Evolutionary conservation across 805 yeast genomes (phyloP).

Genomic region (Pichia phayaonensis): DNA sequence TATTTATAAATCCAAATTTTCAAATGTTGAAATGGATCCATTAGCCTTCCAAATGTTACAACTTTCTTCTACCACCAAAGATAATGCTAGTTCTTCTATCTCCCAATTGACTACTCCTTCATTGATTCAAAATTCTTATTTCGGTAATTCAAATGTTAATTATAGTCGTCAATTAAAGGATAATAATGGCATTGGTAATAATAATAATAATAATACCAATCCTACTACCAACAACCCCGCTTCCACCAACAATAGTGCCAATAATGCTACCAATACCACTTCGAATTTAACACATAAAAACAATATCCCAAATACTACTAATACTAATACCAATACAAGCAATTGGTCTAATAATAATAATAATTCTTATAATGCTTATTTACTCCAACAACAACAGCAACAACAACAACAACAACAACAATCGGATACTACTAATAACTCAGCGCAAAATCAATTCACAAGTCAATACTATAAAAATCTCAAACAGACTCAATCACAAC

Average conservation of each 20-base stretch:
- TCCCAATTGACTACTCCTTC: conserved; percentile 11
- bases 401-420: conserved; percentile 1
- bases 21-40: conserved; percentile 23
- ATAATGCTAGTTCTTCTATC: conserved; percentile 8
- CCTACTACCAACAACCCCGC: background rate
- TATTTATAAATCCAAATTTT: conserved; percentile 8
- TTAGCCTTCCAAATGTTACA: conserved; percentile 22
- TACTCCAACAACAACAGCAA: conserved; percentile 3
- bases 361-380: conserved; percentile 1
- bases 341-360: background rate
- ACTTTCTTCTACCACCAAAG: conserved; percentile 6
- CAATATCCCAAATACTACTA: background rate
- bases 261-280: background rate
- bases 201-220: conserved; percentile 1
- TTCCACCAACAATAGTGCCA: background rate
- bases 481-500: background rate
- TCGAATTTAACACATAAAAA: background rate
- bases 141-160: conserved; percentile 8
- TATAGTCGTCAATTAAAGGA: conserved; percentile 8
- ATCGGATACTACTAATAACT: background rate
- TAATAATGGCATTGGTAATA: background rate
- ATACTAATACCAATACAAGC: background rate
- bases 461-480: background rate
- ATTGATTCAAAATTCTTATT: conserved; percentile 8
- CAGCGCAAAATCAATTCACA: background rate